These are phyloP conservation scores for Penicillium pancosmium DNA, from an alignment of 495 filamentous ascomycete genomes.

Conservation along the genomic window DNA sequence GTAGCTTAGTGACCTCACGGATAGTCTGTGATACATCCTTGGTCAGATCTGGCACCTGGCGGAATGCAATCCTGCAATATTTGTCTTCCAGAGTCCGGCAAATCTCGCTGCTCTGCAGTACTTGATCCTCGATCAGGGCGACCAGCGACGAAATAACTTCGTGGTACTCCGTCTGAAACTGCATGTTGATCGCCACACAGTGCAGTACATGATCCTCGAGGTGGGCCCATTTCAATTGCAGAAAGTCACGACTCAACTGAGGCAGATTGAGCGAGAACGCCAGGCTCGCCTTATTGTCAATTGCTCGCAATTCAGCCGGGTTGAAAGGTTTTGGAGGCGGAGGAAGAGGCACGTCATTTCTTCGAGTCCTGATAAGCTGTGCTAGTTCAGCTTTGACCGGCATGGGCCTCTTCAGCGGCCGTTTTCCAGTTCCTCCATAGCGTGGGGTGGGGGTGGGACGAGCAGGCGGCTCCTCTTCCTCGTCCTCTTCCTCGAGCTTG, in stretches of 20 bases:
- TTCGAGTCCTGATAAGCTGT: conserved; percentile 14
- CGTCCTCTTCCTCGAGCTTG: conserved; percentile 17
- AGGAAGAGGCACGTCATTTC: background rate
- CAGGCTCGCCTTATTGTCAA: conserved; percentile 3
- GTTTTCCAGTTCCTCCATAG: background rate
- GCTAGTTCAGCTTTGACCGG: background rate
- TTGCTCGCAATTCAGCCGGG: conserved; percentile 6
- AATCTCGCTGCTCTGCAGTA: conserved; percentile 2
- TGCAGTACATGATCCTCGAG: conserved; percentile 1
- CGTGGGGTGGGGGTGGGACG: background rate
- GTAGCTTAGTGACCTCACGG: background rate
- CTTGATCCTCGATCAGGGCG: background rate
- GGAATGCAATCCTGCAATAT: conserved; percentile 22
- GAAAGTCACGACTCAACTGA: conserved; percentile 3
- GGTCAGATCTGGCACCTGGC: conserved; percentile 1
- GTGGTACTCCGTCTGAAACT: conserved; percentile 1
- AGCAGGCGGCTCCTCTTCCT: background rate
- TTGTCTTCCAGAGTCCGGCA: conserved; percentile 15
- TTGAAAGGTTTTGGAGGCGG: conserved; percentile 4
- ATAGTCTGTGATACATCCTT: background rate
- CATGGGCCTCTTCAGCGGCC: background rate
- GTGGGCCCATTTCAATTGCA: conserved; percentile 10
- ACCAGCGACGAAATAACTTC: conserved; percentile 3
- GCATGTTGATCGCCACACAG: background rate
- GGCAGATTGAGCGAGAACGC: background rate